Evolutionary conservation across 805 yeast species (phyloP).

Genomic region (Nakazawaea molendinolei): DNA sequence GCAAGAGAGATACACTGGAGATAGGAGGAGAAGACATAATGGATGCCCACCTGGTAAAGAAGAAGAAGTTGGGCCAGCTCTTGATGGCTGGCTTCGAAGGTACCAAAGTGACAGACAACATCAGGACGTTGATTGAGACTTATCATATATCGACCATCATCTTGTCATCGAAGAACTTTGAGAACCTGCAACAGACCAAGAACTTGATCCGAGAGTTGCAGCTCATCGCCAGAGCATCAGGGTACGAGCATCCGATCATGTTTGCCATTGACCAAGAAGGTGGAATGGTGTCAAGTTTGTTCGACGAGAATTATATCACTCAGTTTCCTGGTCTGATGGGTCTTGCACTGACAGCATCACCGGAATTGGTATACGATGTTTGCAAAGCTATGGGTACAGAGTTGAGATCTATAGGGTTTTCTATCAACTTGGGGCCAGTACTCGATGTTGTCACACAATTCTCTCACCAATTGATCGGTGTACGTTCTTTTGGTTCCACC

Average conservation of each 20-base stretch:
- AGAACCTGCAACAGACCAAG: slow-evolving; percentile 40
- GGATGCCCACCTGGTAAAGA: slow-evolving; percentile 2
- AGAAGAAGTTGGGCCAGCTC: slow-evolving; percentile 36
- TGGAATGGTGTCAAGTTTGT: slow-evolving; percentile 54
- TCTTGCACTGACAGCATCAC: slow-evolving; percentile 46
- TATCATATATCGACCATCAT: slow-evolving; percentile 48
- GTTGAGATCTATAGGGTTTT: slow-evolving; percentile 47
- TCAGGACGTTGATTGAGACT: slow-evolving; percentile 41
- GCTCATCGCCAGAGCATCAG: slow-evolving; percentile 41
- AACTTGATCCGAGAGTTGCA: slow-evolving; percentile 47
- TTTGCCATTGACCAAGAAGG: slow-evolving; percentile 60
- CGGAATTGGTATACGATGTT: slow-evolving; percentile 41
- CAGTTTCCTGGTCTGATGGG: slow-evolving; percentile 68
- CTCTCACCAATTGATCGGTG: slow-evolving; percentile 51
- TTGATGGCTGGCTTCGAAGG: slow-evolving; percentile 58
- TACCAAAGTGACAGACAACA: slow-evolving; percentile 44
- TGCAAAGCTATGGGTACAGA: slow-evolving; percentile 49
- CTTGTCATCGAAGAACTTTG: slow-evolving; percentile 44
- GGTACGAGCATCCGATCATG: slow-evolving; percentile 45
- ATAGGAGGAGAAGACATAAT: neutral
- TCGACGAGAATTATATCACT: slow-evolving; percentile 42
- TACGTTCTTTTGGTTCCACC: slow-evolving; percentile 56
- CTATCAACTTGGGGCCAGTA: slow-evolving; percentile 54
- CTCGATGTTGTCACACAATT: slow-evolving; percentile 53
- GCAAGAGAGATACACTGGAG: neutral